phyloP scores from a whole-genome alignment of 2,329 filamentous ascomycete species.

The Cladophialophora exuberans region DNA sequence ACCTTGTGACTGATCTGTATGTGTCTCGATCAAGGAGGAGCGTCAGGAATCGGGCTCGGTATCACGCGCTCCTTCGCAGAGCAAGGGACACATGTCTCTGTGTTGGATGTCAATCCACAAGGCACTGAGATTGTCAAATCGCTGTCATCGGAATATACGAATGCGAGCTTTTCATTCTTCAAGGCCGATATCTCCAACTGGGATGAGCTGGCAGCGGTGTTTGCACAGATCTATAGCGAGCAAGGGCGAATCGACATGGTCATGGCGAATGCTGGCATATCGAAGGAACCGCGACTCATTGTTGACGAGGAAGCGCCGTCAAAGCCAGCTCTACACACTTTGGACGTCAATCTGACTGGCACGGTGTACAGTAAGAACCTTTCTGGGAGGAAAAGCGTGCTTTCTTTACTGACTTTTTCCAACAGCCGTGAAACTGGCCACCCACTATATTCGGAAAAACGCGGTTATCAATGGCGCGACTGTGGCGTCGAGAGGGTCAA shows the following conservation, averaged over 20 bases:
- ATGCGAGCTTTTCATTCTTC: slow-evolving; percentile 36
- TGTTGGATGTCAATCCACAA: slow-evolving; percentile 40
- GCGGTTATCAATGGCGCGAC: slow-evolving; percentile 27
- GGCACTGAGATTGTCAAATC: slow-evolving; percentile 31
- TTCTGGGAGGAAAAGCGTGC: neutral
- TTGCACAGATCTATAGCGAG: slow-evolving; percentile 38
- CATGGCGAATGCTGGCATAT: slow-evolving; percentile 56
- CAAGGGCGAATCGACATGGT: slow-evolving; percentile 50
- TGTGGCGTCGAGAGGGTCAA: slow-evolving; percentile 44
- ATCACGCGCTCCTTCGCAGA: slow-evolving; percentile 40
- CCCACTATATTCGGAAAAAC: slow-evolving; percentile 56
- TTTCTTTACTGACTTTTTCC: neutral
- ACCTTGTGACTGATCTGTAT: slow-evolving; percentile 9
- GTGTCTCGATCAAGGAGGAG: slow-evolving; percentile 37
- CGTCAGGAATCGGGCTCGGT: slow-evolving; percentile 43
- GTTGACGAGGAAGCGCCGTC: slow-evolving; percentile 36
- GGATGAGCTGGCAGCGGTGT: slow-evolving; percentile 42
- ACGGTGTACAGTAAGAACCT: slow-evolving; percentile 48
- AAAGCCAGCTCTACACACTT: slow-evolving; percentile 42
- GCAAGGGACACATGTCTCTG: slow-evolving; percentile 38
- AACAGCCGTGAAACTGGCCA: slow-evolving; percentile 54
- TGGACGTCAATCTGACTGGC: slow-evolving; percentile 45
- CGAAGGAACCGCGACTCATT: slow-evolving; percentile 47
- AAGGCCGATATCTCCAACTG: slow-evolving; percentile 41
- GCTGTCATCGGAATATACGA: slow-evolving; percentile 35